Base-by-base conservation (phyloP, 108 stramenopile species). In the Halocafeteria seosinensis region DNA sequence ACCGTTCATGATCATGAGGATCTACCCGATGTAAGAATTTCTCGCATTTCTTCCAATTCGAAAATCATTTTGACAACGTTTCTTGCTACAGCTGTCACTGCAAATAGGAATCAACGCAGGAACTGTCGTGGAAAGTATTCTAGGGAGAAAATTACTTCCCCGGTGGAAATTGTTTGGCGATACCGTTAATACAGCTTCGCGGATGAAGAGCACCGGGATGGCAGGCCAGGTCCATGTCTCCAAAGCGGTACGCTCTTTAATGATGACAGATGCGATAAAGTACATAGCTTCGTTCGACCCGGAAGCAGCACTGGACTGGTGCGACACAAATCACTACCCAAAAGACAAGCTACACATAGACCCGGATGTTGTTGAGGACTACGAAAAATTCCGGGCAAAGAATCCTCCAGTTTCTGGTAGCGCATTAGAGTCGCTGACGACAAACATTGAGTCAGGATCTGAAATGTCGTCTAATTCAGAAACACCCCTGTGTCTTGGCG, bases 151-250 rank as follows among this genome's bases (percentile, higher is more conserved):
- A n/a, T 37, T 64, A 34, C 61, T 69, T 50, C 68, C 68, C 3
- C 68, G 68, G 5, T 69, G 62, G 33, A 62, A 61, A 28, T 52
- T 69, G 29, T 69, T 69, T 32, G 68, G 68, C 4, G 68, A 69
- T 35, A 64, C 63, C 1, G 68, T 69, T 6, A 69, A 69, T 52
- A 69, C 68, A 1, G 68, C 68, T 9, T 61, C 59, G 28, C 62
- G 68, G 1, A 69, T 69, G 62, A 61, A 69, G 42, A 31, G 27
- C 2, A 35, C 30, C 29, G 63, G 68, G 17, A 11, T 2, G 4
- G 50, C 68, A 1, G 47, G 38, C 23, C 61, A 3, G 36, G 64
- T 69, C 61, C 68, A 69, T 35, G 8, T 34, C 13, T 29, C 26
- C 1, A 13, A 1, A 21, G 3, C 32, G 1, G 37, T 63, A 1